phyloP scores from a whole-genome alignment of 1,139 yeast species.

The Suhomyces wounanorum region DNA sequence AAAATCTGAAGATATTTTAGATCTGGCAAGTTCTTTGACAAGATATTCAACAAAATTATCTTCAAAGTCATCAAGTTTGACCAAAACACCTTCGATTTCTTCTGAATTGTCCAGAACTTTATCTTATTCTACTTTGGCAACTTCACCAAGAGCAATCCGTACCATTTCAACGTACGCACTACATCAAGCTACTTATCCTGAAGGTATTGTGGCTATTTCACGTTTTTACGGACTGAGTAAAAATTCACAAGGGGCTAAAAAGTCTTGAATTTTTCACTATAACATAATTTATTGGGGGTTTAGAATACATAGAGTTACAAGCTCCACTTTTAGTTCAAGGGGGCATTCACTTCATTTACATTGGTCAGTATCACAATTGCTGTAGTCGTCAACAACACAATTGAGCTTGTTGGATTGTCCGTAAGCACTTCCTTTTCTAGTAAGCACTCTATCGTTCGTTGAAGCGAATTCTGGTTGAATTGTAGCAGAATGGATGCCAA shows the following conservation, averaged over 20 bases:
- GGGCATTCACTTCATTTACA: slow-evolving; percentile 19
- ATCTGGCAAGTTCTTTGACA: neutral
- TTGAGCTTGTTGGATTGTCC: slow-evolving; percentile 36
- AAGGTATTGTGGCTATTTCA: neutral
- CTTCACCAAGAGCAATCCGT: neutral
- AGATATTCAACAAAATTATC: neutral
- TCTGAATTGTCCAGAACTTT: neutral
- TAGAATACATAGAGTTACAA: neutral
- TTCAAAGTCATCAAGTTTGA: neutral
- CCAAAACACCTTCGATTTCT: neutral
- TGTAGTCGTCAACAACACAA: slow-evolving; percentile 38
- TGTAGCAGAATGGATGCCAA: slow-evolving; percentile 91
- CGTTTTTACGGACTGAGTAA: neutral
- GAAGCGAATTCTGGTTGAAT: slow-evolving; percentile 81
- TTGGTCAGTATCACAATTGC: slow-evolving; percentile 39
- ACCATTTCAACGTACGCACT: neutral
- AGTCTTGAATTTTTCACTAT: neutral
- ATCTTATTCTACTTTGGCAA: neutral
- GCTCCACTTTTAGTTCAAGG: neutral
- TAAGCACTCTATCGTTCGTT: slow-evolving; percentile 1
- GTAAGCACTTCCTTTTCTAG: slow-evolving; percentile 26
- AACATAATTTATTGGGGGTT: neutral
- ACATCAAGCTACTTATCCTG: neutral
- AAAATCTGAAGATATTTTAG: neutral
- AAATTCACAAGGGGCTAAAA: neutral